Evolutionary conservation across 2,329 filamentous ascomycete genomes (phyloP), one percentile per base, ranked within the genome.

Genomic region (Cercospora janseana): DNA sequence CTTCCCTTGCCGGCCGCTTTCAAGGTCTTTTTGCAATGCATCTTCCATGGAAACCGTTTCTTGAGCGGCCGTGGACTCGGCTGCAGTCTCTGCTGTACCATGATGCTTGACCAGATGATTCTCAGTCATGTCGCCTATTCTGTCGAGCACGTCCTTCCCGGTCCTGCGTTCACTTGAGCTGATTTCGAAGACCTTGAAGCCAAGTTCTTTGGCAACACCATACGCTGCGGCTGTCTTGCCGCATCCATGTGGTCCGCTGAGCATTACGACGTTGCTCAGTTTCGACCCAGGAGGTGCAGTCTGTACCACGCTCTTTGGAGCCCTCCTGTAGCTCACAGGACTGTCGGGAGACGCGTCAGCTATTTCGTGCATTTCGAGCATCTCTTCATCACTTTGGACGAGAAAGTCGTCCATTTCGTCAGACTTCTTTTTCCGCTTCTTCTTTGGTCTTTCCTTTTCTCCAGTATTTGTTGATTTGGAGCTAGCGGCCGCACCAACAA

Each of bases 221-320:
- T 94, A 91, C 0, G 96, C 86, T 1, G 90, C 83, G 4, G 94
- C 91, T 9, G 91, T 95, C 72, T 98, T 98, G 2, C 93, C 94
- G 65, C 86, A 92, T 0, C 93, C 93, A 59, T 87, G 79, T 2
- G 92, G 89, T 0, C 93, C 93, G 63, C 89, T 96, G 24, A 98
- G 76, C 6, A 98, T 74, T n/a, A 96, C 80, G 0, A 85, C 81
- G 69, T 96, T 96, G 43, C 78, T 78, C 24, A 85, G 66, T 40
- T 79, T 80, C 6, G 51, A 35, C 12, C 60, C 58, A 28, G 54
- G 49, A 6, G 51, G 43, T 13, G 68, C 70, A 9, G 66, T 62
- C 49, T 71, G 66, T n/a, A 76, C 64, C 9, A 74, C 63, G 2
- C 74, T 74, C 53, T 52, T 60, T 34, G 49, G 55, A 13, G 37